Conservation (phyloP, 495 filamentous ascomycete genomes). For the Xylaria sp. region DNA sequence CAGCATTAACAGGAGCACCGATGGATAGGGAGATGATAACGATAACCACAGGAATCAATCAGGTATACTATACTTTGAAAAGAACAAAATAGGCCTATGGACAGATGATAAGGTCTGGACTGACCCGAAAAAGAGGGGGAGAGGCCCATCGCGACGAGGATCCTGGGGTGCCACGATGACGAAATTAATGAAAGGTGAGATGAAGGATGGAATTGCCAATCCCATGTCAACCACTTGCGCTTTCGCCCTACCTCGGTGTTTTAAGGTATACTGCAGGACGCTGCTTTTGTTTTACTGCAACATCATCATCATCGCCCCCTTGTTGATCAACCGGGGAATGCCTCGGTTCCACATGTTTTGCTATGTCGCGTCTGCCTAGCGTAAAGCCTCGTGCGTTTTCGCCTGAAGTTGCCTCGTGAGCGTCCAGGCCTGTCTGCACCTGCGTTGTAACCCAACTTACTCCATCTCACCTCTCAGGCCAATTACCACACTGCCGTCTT, state of each 20-base stretch:
- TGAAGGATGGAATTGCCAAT: background rate
- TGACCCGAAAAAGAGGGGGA: background rate
- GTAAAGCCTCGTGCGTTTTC: constrained; percentile 8
- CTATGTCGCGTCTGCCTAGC: constrained; percentile 20
- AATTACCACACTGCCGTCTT: constrained; percentile 4
- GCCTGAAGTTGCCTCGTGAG: constrained; percentile 21
- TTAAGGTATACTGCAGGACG: constrained; percentile 3
- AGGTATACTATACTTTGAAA: constrained; percentile 10
- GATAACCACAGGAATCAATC: background rate
- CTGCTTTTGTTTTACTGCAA: constrained; percentile 2
- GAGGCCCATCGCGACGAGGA: background rate
- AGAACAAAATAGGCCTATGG: background rate
- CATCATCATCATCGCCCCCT: constrained; percentile 1
- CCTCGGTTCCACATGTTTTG: constrained; percentile 8
- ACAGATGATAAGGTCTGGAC: background rate
- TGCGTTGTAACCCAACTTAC: background rate
- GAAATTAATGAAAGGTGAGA: background rate
- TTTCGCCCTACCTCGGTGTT: background rate
- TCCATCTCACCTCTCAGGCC: background rate
- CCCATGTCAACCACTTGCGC: background rate
- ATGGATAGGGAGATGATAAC: background rate
- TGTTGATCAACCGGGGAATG: background rate
- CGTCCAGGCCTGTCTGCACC: background rate
- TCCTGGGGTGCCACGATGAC: background rate
- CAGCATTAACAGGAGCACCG: background rate